Base-by-base conservation (phyloP, 2,329 filamentous ascomycete species). In the Microsporum audouinii region DNA sequence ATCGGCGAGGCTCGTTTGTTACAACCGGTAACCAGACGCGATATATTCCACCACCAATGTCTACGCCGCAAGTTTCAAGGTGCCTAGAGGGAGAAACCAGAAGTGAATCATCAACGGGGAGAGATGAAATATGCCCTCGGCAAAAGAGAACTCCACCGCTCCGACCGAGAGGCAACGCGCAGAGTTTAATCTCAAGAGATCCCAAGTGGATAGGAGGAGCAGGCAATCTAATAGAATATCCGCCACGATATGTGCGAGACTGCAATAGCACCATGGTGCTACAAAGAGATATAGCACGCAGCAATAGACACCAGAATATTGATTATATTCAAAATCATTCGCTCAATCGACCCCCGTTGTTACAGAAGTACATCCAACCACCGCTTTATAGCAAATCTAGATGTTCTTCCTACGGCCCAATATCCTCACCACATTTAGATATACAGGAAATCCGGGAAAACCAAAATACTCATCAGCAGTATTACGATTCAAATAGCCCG, bases 1-100 rank as follows among this genome's bases (percentile, higher is more conserved):
- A 61, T 45, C 33, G 62, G 33, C 31, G 58, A 5, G 62, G 62
- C 10, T 27, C 59, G 34, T 61, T 63, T 31, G 36, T 51, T 31
- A 31, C 36, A 27, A 36, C 47, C 10, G 57, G 36, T 3, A 29
- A 17, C 29, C 59, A 57, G 41, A 63, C 57, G 12, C 43, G 31
- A 53, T 63, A 63, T 12, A 39, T 59, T 3, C 59, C 59, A 12
- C 49, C 49, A 17, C 2, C 49, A 2, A 4, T 34, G 2, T 3
- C 1, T 17, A 14, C n/a, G 23, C n/a, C 49, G 3, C 7, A 7
- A 8, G 36, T 7, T 36, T 34, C 5, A 34, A 12, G 33, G 17
- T 31, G 5, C 7, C 31, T n/a, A 36, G 14, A 5, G 6, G 49
- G 36, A 17, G 31, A 34, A n/a, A 36, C 29, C 12, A 12, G 10